Evolutionary conservation across 148 eudicot genomes (phyloP).

Genomic region (Suaeda aralocaspica): DNA sequence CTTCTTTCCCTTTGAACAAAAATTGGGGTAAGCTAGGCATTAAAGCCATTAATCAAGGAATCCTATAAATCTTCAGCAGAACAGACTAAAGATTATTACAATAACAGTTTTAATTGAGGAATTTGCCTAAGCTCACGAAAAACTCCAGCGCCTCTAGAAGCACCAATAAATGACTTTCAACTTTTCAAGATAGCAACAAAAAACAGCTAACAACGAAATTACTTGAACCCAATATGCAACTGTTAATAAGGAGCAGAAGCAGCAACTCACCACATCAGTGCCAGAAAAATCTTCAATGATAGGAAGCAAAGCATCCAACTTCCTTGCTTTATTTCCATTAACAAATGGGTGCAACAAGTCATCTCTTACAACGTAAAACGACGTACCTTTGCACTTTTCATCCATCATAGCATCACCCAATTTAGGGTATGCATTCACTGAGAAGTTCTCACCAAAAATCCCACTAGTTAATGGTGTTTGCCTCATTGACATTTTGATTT

Average conservation of each 20-base stretch:
- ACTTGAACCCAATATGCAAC: background rate
- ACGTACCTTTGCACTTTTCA: slow-evolving; percentile 29
- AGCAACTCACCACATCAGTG: slow-evolving; percentile 73
- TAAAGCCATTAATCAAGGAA: background rate
- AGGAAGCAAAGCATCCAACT: slow-evolving; percentile 85
- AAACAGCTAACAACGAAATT: background rate
- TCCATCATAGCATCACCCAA: slow-evolving; percentile 45
- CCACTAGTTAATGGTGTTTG: slow-evolving; percentile 21
- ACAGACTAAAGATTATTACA: background rate
- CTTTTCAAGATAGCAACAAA: background rate
- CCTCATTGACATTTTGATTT: slow-evolving; percentile 38
- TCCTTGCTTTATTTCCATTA: slow-evolving; percentile 93
- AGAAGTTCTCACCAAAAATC: slow-evolving; percentile 37
- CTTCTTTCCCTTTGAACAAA: background rate
- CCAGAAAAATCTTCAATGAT: slow-evolving; percentile 68
- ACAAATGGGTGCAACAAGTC: slow-evolving; percentile 87
- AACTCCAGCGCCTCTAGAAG: background rate
- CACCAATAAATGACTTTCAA: background rate
- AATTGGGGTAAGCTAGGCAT: background rate
- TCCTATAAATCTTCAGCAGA: background rate
- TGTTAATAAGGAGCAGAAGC: background rate
- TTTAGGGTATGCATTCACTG: slow-evolving; percentile 49
- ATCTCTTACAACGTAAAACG: slow-evolving; percentile 86
- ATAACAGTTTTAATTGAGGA: background rate
- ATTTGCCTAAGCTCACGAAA: background rate